Conservation (phyloP, 75 land plant species). For the Pinus tabuliformis region DNA sequence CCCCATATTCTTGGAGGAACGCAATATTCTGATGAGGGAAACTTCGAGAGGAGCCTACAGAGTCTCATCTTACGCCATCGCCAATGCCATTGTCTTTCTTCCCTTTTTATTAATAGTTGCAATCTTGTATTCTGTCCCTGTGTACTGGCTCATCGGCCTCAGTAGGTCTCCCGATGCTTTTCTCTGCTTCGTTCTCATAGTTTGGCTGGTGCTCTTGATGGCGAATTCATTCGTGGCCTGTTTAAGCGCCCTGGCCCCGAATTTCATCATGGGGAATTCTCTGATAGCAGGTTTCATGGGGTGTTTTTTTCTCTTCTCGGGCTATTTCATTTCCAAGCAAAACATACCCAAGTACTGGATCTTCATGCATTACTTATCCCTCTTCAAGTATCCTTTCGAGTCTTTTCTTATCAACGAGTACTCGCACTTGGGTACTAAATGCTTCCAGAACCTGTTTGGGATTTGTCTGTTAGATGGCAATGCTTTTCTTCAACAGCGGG, state of each 20-base stretch:
- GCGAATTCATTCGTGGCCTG: conserved; percentile 85
- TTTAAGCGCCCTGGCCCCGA: conserved; percentile 71
- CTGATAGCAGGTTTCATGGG: conserved; percentile 69
- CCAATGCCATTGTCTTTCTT: conserved; percentile 68
- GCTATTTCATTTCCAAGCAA: conserved; percentile 79
- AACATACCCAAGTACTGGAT: conserved; percentile 82
- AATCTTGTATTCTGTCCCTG: conserved; percentile 43
- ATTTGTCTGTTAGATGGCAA: conserved; percentile 49
- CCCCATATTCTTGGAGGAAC: conserved; percentile 77
- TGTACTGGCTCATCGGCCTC: conserved; percentile 81
- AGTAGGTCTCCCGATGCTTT: conserved; percentile 27
- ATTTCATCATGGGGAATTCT: conserved; percentile 78
- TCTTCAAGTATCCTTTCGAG: conserved; percentile 96
- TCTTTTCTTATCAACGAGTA: conserved; percentile 78
- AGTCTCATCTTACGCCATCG: conserved; percentile 71
- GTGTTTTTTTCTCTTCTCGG: conserved; percentile 85
- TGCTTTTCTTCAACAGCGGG: conserved; percentile 52
- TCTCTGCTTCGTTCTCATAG: conserved; percentile 57
- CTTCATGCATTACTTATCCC: conserved; percentile 82
- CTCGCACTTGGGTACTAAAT: conserved; percentile 25
- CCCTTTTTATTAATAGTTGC: conserved; percentile 76
- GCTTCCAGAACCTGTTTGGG: conserved; percentile 43
- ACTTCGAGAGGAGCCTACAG: conserved; percentile 76
- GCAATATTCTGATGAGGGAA: conserved; percentile 77
- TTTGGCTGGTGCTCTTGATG: conserved; percentile 73